Base-by-base conservation (phyloP, 1,284 basidiomycete species). In the Caloboletus firmus region DNA sequence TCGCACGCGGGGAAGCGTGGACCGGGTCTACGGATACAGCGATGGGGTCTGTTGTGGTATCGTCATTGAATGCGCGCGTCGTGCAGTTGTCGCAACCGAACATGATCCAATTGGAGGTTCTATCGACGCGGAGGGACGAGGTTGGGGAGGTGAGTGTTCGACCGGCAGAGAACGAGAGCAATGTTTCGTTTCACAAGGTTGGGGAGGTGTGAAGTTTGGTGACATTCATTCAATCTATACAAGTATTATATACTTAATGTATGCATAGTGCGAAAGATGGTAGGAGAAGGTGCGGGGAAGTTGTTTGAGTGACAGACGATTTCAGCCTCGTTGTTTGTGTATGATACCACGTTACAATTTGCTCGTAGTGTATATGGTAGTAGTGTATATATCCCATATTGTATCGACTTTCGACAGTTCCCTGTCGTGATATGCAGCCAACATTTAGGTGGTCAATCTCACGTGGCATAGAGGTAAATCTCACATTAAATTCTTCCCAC, bases 1-100 rank as follows among this genome's bases (percentile, higher is more conserved):
- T 61, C 26, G 58, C 60, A 9, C 54, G 55, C 15, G 61, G 60
- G 18, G 34, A 62, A 20, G 54, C 49, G 20, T 61, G 47, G 49
- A 28, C n/a, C 11, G 15, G 5, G 13, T 30, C 52, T 9, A 35
- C 40, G 12, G 26, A 46, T 4, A 35, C 22, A 7, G 37, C 42
- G 12, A 10, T 43, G 26, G 18, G 11, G 15, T 51, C 49, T 34
- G 28, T 7, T n/a, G n/a, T n/a, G 5, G n/a, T 13, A 7, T 57
- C 47, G 3, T 56, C 53, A 22, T 41, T 24, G 24, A n/a, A 39
- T 11, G 11, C 7, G 10, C 53, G 13, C 10, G 6, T n/a, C 9
- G 20, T 17, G 24, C 15, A 13, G 10, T 10, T 6, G 4, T 2
- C 17, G 6, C 17, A 58, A 10, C 31, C 30, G 13, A 45, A 43